A percentile compares a stretch with the other conserved stretches of the same genome.
These are phyloP conservation scores for Xylariales sp. DNA, from an alignment of 2,329 filamentous ascomycete genomes.

Conservation along the genomic window DNA sequence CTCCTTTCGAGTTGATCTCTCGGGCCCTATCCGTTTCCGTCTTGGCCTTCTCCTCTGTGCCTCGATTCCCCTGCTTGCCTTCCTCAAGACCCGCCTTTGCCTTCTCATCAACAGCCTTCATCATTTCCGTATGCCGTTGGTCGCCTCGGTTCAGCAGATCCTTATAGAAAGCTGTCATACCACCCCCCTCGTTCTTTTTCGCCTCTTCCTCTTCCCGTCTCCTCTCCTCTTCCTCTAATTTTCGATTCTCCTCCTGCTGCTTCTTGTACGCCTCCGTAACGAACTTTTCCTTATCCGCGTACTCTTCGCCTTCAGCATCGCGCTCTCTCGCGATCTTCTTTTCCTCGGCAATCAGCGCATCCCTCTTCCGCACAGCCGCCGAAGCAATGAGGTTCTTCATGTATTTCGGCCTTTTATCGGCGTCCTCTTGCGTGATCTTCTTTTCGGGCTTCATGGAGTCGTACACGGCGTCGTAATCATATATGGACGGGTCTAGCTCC, in stretches of 20 bases:
- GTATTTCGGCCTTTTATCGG: constrained; percentile 68
- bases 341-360: constrained; percentile 73
- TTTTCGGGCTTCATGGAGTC: constrained; percentile 68
- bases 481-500: constrained; percentile 67
- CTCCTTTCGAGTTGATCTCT: constrained; percentile 61
- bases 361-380: constrained; percentile 71
- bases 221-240: constrained; percentile 68
- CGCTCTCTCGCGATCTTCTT: constrained; percentile 74
- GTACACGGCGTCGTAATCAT: constrained; percentile 82
- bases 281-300: constrained; percentile 78
- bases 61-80: constrained; percentile 26
- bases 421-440: constrained; percentile 43
- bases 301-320: constrained; percentile 76
- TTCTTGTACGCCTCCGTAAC: constrained; percentile 79
- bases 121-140: constrained; percentile 61
- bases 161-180: constrained; percentile 76
- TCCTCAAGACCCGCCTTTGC: constrained; percentile 35
- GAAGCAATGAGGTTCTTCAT: constrained; percentile 70
- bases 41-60: constrained; percentile 41
- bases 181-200: constrained; percentile 59
- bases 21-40: constrained; percentile 60
- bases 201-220: constrained; percentile 59
- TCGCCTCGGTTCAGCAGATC: constrained; percentile 68
- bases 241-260: constrained; percentile 71
- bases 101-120: constrained; percentile 60